Evolutionary conservation across 306 rosid genomes (phyloP).

Genomic region (Lupinus albus): DNA sequence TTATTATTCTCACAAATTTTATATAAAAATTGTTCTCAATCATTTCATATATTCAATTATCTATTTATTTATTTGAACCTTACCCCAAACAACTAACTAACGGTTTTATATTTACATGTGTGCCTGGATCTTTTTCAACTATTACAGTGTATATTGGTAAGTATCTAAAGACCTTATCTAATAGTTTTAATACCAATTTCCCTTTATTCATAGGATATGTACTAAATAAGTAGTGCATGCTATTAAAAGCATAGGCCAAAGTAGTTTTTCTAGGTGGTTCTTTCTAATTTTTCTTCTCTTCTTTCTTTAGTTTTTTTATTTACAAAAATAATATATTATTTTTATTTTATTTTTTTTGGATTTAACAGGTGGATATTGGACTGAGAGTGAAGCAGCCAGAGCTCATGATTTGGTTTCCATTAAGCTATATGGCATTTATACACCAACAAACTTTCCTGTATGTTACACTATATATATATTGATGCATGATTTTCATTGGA

Average conservation of each 20-base stretch:
- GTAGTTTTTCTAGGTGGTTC: not conserved
- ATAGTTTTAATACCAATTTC: no score
- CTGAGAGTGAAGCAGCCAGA: constrained; percentile 48
- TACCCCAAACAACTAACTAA: constrained; percentile 7
- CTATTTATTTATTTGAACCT: not conserved
- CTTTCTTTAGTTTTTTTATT: no score
- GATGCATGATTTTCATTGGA: not conserved
- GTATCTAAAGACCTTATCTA: not conserved
- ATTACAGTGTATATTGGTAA: constrained; percentile 50
- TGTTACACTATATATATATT: constrained; percentile 13
- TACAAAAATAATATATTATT: not conserved
- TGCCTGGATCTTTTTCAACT: constrained; percentile 21
- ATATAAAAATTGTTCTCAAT: no score
- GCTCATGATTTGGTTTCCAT: constrained; percentile 56
- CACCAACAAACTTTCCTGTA: constrained; percentile 48
- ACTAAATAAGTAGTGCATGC: no score
- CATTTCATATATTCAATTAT: not conserved
- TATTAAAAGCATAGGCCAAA: not conserved
- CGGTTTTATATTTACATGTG: not conserved
- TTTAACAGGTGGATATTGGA: constrained; percentile 41
- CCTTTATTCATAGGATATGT: no score
- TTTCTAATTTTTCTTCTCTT: not conserved
- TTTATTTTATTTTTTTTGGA: no score
- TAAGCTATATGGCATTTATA: constrained; percentile 36
- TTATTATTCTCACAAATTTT: no score